Percentiles rank a stretch among this genome's conserved stretches.
These are phyloP conservation scores for Phytophthora hybrid DNA, from an alignment of 352 stramenopile species.

Conservation along the genomic window DNA sequence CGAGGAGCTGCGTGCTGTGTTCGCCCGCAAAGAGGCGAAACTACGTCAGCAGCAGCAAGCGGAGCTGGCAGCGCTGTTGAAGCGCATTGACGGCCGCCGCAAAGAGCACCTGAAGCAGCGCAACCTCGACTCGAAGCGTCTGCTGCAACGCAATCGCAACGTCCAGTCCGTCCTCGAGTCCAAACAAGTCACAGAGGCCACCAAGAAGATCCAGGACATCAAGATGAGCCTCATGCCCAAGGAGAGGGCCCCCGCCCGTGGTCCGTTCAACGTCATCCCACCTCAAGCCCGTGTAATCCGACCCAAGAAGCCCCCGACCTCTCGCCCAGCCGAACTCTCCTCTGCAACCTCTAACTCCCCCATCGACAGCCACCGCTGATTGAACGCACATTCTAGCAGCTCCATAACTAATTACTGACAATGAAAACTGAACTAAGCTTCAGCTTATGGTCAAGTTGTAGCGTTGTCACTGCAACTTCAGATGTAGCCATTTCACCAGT, in stretches of 20 bases:
- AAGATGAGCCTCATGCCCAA: conserved; percentile 82
- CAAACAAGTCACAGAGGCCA: conserved; percentile 89
- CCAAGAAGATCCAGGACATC: conserved; percentile 83
- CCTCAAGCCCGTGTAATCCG: conserved; percentile 80
- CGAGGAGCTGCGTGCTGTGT: conserved; percentile 77
- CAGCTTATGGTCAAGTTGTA: neutral
- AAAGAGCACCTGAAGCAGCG: conserved; percentile 96
- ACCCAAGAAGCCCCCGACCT: conserved; percentile 67
- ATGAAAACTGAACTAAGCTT: neutral
- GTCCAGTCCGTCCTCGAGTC: conserved; percentile 94
- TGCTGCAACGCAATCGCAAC: conserved; percentile 96
- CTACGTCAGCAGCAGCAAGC: conserved; percentile 93
- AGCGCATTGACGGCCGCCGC: conserved; percentile 93
- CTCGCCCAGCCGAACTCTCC: conserved; percentile 34
- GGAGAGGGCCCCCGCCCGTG: conserved; percentile 54
- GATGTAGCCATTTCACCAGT: conserved; percentile 10
- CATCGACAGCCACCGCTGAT: conserved; percentile 36
- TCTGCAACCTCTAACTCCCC: conserved; percentile 22
- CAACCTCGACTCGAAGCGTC: conserved; percentile 93
- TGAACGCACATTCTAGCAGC: neutral
- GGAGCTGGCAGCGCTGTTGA: conserved; percentile 93
- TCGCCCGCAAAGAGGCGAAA: conserved; percentile 90
- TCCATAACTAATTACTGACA: neutral
- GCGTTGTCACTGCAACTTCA: conserved; percentile 5
- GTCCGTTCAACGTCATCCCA: conserved; percentile 76